These are phyloP conservation scores for Penicillium sp. DNA, from an alignment of 2,329 filamentous ascomycete genomes.

Conservation along the genomic window DNA sequence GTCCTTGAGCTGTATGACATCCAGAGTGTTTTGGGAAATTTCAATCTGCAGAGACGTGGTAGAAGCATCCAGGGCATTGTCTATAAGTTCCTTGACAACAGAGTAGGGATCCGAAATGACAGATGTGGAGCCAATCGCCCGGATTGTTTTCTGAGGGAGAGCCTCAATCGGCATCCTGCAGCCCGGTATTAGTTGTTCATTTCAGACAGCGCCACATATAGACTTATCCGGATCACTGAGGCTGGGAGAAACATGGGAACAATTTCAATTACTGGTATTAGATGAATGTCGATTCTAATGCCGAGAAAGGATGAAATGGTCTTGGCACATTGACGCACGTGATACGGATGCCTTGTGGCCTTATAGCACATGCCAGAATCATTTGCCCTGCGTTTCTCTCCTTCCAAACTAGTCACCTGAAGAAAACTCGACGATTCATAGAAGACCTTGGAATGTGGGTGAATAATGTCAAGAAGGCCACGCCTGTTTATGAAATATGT, in stretches of 20 bases:
- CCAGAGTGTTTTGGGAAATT: constrained; percentile 51
- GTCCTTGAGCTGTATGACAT: constrained; percentile 55
- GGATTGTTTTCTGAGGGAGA: constrained; percentile 37
- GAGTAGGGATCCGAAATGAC: constrained; percentile 50
- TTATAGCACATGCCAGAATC: not conserved
- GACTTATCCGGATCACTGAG: not conserved
- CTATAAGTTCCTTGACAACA: constrained; percentile 57
- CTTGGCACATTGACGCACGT: not conserved
- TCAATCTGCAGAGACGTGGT: constrained; percentile 52
- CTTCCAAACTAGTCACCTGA: too few relatives aligned
- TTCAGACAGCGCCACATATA: not conserved
- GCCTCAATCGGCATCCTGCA: constrained; percentile 40
- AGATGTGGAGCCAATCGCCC: constrained; percentile 50
- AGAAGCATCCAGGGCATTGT: constrained; percentile 58
- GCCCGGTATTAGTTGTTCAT: constrained; percentile 7
- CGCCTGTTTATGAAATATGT: too few relatives aligned
- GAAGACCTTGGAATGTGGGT: too few relatives aligned
- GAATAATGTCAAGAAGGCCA: too few relatives aligned
- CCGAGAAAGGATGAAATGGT: not conserved
- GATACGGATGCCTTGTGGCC: fast-evolving
- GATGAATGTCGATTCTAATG: not conserved
- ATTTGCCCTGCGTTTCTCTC: too few relatives aligned
- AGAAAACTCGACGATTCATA: too few relatives aligned
- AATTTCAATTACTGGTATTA: not conserved
- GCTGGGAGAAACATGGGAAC: not conserved